Conservation (phyloP, 2,329 filamentous ascomycete species). For the Penicillium sp. region DNA sequence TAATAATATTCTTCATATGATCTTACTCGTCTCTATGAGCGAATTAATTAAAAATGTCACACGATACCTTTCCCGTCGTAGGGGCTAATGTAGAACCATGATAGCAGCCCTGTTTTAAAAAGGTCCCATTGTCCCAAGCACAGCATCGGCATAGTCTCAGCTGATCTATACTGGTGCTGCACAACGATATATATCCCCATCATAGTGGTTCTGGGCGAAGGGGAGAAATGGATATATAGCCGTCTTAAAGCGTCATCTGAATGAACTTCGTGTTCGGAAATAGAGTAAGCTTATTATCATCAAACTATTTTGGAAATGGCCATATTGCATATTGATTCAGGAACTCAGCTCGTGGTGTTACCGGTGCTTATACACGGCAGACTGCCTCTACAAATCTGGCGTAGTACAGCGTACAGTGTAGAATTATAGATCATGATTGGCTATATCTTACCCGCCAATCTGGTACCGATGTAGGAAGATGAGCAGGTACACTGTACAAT, state of each 20-base stretch:
- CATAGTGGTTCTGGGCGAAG: too few relatives aligned
- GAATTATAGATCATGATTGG: not conserved
- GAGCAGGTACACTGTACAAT: not conserved
- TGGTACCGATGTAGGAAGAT: not conserved
- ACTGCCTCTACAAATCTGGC: not conserved
- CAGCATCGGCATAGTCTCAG: not conserved
- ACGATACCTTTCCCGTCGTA: not conserved
- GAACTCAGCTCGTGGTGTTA: not conserved
- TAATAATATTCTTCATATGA: not conserved
- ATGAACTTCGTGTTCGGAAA: not conserved
- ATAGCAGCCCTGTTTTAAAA: not conserved
- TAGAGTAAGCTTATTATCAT: not conserved
- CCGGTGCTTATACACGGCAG: not conserved
- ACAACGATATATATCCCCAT: not conserved
- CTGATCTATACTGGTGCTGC: not conserved
- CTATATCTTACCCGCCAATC: not conserved
- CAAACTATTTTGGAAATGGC: not conserved
- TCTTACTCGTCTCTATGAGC: too few relatives aligned
- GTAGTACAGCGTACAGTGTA: not conserved
- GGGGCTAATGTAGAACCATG: not conserved
- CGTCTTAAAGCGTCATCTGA: not conserved
- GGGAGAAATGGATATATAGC: not conserved
- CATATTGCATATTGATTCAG: not conserved
- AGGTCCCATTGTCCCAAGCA: not conserved
- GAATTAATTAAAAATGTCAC: not conserved